A percentile compares a stretch with the other conserved stretches of the same genome.
Conservation (phyloP, 768 basidiomycete species). For the Gymnopilus junonius region DNA sequence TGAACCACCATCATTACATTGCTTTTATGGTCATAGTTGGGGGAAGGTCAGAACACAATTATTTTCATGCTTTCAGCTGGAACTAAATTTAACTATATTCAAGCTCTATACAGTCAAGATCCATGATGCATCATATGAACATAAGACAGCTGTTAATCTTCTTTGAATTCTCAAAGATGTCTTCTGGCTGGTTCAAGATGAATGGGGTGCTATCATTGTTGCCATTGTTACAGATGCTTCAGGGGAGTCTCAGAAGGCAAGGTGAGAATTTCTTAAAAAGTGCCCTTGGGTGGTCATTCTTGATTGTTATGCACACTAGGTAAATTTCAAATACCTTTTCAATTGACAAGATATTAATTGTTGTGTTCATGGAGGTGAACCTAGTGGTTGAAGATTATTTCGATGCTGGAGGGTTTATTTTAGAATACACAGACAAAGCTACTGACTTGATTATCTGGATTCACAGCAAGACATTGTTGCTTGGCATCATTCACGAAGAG, state of each 20-base stretch:
- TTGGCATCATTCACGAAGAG: slow-evolving; percentile 30
- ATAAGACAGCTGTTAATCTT: slow-evolving; percentile 27
- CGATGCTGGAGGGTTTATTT: slow-evolving; percentile 23
- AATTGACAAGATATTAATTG: neutral
- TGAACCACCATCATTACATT: slow-evolving; percentile 37
- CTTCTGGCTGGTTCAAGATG: too few relatives aligned
- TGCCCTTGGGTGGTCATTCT: slow-evolving; percentile 18
- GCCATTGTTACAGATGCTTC: slow-evolving; percentile 35
- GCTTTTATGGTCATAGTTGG: slow-evolving; percentile 35
- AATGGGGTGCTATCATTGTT: slow-evolving; percentile 27
- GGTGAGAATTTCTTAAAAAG: slow-evolving; percentile 8
- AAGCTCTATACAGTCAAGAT: slow-evolving; percentile 33
- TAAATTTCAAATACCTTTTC: neutral
- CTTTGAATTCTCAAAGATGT: neutral
- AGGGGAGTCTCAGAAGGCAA: slow-evolving; percentile 23
- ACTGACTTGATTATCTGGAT: slow-evolving; percentile 43
- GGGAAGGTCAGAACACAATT: slow-evolving; percentile 18
- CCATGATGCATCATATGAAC: slow-evolving; percentile 32
- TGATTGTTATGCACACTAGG: slow-evolving; percentile 26
- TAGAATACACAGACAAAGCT: slow-evolving; percentile 26
- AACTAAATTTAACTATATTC: neutral
- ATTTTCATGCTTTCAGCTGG: neutral
- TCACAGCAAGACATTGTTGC: slow-evolving; percentile 34
- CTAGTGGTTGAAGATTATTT: slow-evolving; percentile 45
- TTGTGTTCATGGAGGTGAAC: slow-evolving; percentile 34